A percentile compares a stretch with the other conserved stretches of the same genome.
Evolutionary conservation across 139 green algal species (phyloP).

Genomic region (Auxenochlorella pyrenoidosa): DNA sequence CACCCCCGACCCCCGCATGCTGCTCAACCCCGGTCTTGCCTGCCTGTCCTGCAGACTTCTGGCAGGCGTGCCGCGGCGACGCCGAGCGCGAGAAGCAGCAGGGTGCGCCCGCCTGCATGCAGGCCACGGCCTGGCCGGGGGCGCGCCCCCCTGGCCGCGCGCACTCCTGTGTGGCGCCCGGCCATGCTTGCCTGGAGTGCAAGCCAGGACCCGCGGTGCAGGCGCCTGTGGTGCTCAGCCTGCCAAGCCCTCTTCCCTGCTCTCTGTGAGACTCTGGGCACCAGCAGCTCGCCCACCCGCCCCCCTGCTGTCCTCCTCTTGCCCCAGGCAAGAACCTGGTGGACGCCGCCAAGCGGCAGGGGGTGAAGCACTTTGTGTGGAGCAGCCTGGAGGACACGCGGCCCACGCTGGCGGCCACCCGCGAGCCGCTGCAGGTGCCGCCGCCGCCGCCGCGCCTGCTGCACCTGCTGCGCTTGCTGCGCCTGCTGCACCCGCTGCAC

Average conservation of each 20-base stretch:
- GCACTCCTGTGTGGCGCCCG: no score
- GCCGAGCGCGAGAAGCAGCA: constrained; percentile 30
- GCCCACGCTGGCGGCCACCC: neutral
- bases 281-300: neutral
- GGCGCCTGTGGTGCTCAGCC: no score
- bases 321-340: constrained; percentile 40
- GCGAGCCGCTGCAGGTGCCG: constrained; percentile 12
- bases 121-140: no score
- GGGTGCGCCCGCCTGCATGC: neutral
- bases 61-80: constrained; percentile 30
- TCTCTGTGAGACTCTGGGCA: no score
- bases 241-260: no score
- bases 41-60: constrained; percentile 30
- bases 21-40: neutral
- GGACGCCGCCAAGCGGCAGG: constrained; percentile 33
- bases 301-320: neutral
- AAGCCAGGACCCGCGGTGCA: no score
- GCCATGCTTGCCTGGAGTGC: no score
- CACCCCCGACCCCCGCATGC: no score
- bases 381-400: constrained; percentile 38
- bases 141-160: no score
- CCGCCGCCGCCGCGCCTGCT: no score
- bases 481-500: no score
- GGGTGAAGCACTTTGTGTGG: constrained; percentile 45
- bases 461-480: no score